phyloP scores from a whole-genome alignment of 148 eudicot species.

The Rhododendron simsii region DNA sequence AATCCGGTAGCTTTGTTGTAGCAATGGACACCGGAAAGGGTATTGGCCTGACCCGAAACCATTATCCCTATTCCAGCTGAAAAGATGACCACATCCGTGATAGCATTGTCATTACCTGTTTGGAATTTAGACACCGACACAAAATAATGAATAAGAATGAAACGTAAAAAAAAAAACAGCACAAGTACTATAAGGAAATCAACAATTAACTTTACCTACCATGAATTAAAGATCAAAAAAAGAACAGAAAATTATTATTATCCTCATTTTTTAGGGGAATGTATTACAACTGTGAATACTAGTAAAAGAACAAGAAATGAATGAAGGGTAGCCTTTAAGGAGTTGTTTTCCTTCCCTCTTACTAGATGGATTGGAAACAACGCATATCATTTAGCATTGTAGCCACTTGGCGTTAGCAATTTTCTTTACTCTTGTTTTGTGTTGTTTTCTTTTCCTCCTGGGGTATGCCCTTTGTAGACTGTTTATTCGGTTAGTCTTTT shows the following conservation, averaged over 20 bases:
- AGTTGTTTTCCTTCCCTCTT: too few relatives aligned
- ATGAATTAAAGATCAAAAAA: not conserved
- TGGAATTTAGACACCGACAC: not conserved
- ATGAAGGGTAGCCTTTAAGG: not conserved
- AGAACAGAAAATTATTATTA: not conserved
- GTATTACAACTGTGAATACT: not conserved
- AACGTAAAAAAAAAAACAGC: not conserved
- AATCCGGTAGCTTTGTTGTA: conserved; percentile 83
- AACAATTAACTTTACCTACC: not conserved
- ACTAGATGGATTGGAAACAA: too few relatives aligned
- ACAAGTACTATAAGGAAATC: not conserved
- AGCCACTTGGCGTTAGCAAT: too few relatives aligned
- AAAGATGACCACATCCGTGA: conserved; percentile 71
- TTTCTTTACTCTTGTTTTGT: too few relatives aligned
- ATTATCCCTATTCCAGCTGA: conserved; percentile 69
- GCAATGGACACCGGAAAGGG: conserved; percentile 76
- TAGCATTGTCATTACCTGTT: conserved; percentile 70
- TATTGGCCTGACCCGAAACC: conserved; percentile 70
- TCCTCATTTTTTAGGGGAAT: not conserved
- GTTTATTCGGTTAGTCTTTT: too few relatives aligned
- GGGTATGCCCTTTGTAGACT: too few relatives aligned
- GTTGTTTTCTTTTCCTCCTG: too few relatives aligned
- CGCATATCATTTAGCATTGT: too few relatives aligned
- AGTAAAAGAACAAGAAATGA: too few relatives aligned
- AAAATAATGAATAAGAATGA: too few relatives aligned